These are phyloP conservation scores for Neofusicoccum laricinum DNA, from an alignment of 2,329 filamentous ascomycete species.

Conservation along the genomic window DNA sequence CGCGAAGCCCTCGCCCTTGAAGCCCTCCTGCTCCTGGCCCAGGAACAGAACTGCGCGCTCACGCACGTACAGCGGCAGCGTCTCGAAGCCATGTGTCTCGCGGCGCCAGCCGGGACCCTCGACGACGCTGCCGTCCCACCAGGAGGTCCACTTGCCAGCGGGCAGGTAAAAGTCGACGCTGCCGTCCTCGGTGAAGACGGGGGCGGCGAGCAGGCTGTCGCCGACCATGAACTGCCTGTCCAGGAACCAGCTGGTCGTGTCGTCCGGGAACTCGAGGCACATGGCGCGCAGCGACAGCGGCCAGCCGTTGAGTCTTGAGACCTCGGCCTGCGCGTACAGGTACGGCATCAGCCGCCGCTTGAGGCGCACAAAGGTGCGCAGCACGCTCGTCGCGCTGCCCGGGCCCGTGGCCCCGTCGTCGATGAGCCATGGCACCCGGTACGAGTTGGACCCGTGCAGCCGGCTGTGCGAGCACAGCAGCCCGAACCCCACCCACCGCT, in stretches of 20 bases:
- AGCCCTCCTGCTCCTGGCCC: constrained; percentile 35
- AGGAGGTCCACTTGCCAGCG: constrained; percentile 50
- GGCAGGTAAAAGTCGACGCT: constrained; percentile 66
- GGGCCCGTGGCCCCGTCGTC: constrained; percentile 57
- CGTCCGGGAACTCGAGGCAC: constrained; percentile 68
- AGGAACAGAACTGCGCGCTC: constrained; percentile 41
- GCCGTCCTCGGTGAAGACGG: constrained; percentile 61
- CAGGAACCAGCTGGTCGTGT: constrained; percentile 64
- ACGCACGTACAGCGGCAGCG: constrained; percentile 41
- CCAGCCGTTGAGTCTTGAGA: constrained; percentile 52
- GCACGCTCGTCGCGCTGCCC: constrained; percentile 50
- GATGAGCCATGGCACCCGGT: constrained; percentile 73
- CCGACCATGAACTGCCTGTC: constrained; percentile 76
- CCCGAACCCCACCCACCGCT: constrained; percentile 76
- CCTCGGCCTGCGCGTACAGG: constrained; percentile 51
- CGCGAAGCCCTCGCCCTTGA: constrained; percentile 31
- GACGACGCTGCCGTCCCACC: constrained; percentile 43
- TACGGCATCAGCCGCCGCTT: constrained; percentile 60
- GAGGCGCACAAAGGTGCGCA: constrained; percentile 52
- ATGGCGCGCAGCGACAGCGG: constrained; percentile 62
- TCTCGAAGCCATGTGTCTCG: constrained; percentile 39
- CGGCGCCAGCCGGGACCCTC: constrained; percentile 45
- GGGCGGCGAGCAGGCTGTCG: constrained; percentile 60
- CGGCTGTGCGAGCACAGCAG: constrained; percentile 68
- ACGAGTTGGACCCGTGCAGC: constrained; percentile 67